Evolutionary conservation across 495 filamentous ascomycete species (phyloP).

Genomic region (Cetradonia linearis): DNA sequence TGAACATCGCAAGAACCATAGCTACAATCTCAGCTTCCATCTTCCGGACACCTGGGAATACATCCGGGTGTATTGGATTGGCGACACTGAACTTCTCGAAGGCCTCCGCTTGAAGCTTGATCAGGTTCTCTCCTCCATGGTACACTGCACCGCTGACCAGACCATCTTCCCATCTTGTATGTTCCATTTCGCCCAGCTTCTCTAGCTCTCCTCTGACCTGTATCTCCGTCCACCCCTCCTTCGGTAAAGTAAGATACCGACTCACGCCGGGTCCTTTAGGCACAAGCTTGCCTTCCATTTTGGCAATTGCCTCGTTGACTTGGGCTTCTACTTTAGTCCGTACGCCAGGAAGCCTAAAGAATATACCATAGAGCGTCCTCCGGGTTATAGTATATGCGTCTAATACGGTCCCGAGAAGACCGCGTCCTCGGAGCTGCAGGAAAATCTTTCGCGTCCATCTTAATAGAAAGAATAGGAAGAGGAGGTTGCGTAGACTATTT

Average conservation of each 20-base stretch:
- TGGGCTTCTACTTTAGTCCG: conserved; percentile 73
- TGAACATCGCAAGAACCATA: conserved; percentile 89
- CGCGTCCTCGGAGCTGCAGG: conserved; percentile 79
- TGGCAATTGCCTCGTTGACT: conserved; percentile 56
- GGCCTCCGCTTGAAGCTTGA: conserved; percentile 80
- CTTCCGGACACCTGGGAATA: conserved; percentile 95
- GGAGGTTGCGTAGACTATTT: conserved; percentile 69
- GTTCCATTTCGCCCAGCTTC: conserved; percentile 72
- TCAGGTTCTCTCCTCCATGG: conserved; percentile 76
- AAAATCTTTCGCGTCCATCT: conserved; percentile 73
- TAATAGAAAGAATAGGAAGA: conserved; percentile 84
- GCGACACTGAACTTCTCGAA: conserved; percentile 86
- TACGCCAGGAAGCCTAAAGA: conserved; percentile 77
- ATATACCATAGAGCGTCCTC: conserved; percentile 68
- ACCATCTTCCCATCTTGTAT: conserved; percentile 94
- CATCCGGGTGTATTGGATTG: conserved; percentile 99
- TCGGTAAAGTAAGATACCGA: conserved; percentile 67
- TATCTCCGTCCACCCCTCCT: conserved; percentile 75
- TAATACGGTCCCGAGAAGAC: conserved; percentile 65
- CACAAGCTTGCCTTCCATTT: conserved; percentile 74
- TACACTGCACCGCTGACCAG: conserved; percentile 93
- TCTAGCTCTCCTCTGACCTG: conserved; percentile 71
- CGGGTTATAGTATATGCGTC: conserved; percentile 60
- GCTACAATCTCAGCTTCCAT: conserved; percentile 98
- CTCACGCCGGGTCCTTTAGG: conserved; percentile 59